These are phyloP conservation scores for Marchantia paleacea DNA, from an alignment of 225 moss, liverwort and hornwort genomes.

Conservation along the genomic window DNA sequence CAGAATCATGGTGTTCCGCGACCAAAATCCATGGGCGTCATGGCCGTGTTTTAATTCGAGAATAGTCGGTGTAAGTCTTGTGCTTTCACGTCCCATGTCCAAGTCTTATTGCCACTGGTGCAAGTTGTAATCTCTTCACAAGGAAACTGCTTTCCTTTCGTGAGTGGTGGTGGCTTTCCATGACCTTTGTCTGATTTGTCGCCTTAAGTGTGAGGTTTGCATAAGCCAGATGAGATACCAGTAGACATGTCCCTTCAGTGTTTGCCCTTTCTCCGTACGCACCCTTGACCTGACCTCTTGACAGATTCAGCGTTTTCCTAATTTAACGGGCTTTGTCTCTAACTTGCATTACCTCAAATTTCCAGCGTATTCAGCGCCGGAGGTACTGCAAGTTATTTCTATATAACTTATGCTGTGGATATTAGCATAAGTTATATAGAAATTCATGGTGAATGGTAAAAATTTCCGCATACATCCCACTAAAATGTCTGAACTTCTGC, in stretches of 20 bases:
- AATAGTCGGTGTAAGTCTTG: too few relatives aligned
- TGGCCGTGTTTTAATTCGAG: not conserved
- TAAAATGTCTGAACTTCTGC: too few relatives aligned
- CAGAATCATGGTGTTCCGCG: not conserved
- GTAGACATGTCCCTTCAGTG: conserved; percentile 15
- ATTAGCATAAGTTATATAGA: too few relatives aligned
- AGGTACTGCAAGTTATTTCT: too few relatives aligned
- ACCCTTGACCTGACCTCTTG: not conserved
- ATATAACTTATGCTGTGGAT: too few relatives aligned
- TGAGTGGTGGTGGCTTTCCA: not conserved
- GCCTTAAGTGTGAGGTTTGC: not conserved
- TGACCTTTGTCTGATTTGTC: not conserved
- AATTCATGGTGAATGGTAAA: too few relatives aligned
- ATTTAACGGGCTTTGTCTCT: not conserved
- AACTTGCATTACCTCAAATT: too few relatives aligned
- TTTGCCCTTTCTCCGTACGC: not conserved
- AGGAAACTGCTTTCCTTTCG: not conserved
- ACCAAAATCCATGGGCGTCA: not conserved
- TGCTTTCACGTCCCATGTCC: not conserved
- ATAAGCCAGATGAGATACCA: not conserved
- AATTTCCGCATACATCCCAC: too few relatives aligned
- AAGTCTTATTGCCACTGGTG: not conserved
- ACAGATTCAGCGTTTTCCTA: not conserved
- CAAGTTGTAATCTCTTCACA: not conserved
- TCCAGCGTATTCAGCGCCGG: too few relatives aligned